A percentile compares a stretch with the other conserved stretches of the same genome.
Evolutionary conservation across 345 rosid genomes (phyloP).

Genomic region (Cardamine resedifolia): DNA sequence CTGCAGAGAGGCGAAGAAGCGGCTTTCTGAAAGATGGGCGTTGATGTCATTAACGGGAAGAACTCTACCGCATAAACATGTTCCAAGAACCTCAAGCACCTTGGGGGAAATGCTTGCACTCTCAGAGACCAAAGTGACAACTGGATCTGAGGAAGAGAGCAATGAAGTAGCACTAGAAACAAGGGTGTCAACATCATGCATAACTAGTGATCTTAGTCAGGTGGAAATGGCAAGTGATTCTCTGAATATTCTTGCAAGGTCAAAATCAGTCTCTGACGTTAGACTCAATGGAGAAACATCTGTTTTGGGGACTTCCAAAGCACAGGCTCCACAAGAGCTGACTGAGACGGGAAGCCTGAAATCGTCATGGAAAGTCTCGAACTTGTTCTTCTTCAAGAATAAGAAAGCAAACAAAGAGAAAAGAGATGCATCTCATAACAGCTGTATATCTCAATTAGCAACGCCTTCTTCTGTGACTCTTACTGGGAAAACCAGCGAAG

Average conservation of each 20-base stretch:
- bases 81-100: slow-evolving; percentile 72
- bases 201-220: slow-evolving; percentile 41
- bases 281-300: slow-evolving; percentile 51
- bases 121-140: slow-evolving; percentile 61
- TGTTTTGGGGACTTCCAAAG: slow-evolving; percentile 42
- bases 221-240: slow-evolving; percentile 49
- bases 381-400: slow-evolving; percentile 72
- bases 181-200: slow-evolving; percentile 60
- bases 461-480: slow-evolving; percentile 36
- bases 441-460: slow-evolving; percentile 25
- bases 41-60: slow-evolving; percentile 66
- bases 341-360: slow-evolving; percentile 52
- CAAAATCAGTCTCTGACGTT: slow-evolving; percentile 70
- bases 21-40: slow-evolving; percentile 95
- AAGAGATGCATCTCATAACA: slow-evolving; percentile 42
- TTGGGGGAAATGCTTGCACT: slow-evolving; percentile 99
- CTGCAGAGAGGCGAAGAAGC: slow-evolving; percentile 53
- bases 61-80: slow-evolving; percentile 55
- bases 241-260: slow-evolving; percentile 61
- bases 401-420: slow-evolving; percentile 68
- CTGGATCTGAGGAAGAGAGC: slow-evolving; percentile 44
- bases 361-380: slow-evolving; percentile 79
- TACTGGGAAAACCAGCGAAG: slow-evolving; percentile 36
- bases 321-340: slow-evolving; percentile 52
- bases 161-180: slow-evolving; percentile 44